phyloP scores from a whole-genome alignment of 331 rosid species.

The Pyracantha coccinea region DNA sequence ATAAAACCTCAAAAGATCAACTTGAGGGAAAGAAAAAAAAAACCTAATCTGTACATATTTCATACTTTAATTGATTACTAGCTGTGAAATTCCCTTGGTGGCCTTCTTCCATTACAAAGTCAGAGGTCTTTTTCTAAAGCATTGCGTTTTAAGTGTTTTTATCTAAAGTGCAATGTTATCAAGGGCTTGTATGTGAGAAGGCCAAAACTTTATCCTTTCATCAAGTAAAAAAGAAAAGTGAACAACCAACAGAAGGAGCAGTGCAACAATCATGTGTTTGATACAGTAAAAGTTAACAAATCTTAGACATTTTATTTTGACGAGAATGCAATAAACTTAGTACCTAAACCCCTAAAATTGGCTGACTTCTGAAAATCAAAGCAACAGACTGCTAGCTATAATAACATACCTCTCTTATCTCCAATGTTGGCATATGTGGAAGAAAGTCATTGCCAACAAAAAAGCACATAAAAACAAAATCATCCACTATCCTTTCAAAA shows the following conservation, averaged over 20 bases:
- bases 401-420: slow-evolving; percentile 84
- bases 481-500: slow-evolving; percentile 69
- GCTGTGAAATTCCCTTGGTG: no score
- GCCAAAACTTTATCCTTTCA: not conserved
- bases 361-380: slow-evolving; percentile 5
- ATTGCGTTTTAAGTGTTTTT: not conserved
- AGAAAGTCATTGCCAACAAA: slow-evolving; percentile 92
- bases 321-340: not conserved
- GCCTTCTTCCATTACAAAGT: not conserved
- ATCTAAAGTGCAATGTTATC: not conserved
- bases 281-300: not conserved
- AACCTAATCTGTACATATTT: not conserved
- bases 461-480: slow-evolving; percentile 74
- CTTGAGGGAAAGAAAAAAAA: not conserved
- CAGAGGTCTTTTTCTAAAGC: not conserved
- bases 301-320: not conserved
- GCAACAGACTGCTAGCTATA: slow-evolving; percentile 11
- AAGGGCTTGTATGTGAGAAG: not conserved
- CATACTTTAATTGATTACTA: no score
- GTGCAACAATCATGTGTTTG: slow-evolving; percentile 1
- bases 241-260: not conserved
- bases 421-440: slow-evolving; percentile 96
- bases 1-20: not conserved
- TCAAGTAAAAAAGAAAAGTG: not conserved
- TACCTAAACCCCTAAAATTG: not conserved